phyloP scores from a whole-genome alignment of 2,329 filamentous ascomycete genomes.

The Cladosporium sp. region DNA sequence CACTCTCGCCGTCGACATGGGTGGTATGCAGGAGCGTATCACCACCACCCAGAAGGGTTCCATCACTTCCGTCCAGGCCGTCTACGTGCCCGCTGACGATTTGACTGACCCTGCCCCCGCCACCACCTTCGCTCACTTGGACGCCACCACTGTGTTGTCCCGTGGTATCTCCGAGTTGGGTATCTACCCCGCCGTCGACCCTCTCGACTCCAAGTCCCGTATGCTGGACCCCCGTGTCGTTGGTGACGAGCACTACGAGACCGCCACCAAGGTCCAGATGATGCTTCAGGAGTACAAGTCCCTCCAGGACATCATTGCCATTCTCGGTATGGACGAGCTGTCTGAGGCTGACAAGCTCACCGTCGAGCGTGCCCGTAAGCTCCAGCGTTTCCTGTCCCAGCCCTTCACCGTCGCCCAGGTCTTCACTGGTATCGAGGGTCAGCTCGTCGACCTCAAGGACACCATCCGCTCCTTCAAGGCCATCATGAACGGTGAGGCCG shows the following conservation, averaged over 20 bases:
- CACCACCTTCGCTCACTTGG: conserved; percentile 99
- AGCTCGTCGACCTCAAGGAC: conserved; percentile 96
- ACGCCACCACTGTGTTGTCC: conserved; percentile 99
- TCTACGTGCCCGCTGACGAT: conserved; percentile 99
- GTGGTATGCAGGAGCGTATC: conserved; percentile 99
- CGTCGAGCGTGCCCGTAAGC: conserved; percentile 99
- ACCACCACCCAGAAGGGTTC: conserved; percentile 99
- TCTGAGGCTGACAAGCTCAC: conserved; percentile 99
- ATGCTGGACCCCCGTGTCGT: conserved; percentile 99
- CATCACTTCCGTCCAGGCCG: conserved; percentile 99
- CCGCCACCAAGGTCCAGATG: conserved; percentile 92
- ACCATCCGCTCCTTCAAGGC: conserved; percentile 97
- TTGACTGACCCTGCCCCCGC: conserved; percentile 99
- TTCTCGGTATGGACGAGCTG: conserved; percentile 99
- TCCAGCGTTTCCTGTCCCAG: conserved; percentile 99
- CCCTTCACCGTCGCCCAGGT: conserved; percentile 88
- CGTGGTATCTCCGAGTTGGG: conserved; percentile 99
- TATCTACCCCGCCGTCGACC: conserved; percentile 99
- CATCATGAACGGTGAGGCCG: conserved; percentile 90
- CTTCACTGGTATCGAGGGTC: conserved; percentile 93
- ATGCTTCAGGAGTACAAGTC: conserved; percentile 99
- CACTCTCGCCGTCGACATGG: conserved; percentile 97
- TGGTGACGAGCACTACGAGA: conserved; percentile 95
- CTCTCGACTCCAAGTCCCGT: conserved; percentile 98
- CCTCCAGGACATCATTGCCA: conserved; percentile 97